Evolutionary conservation across 345 rosid genomes (phyloP).

Genomic region (Gossypium sturtianum): DNA sequence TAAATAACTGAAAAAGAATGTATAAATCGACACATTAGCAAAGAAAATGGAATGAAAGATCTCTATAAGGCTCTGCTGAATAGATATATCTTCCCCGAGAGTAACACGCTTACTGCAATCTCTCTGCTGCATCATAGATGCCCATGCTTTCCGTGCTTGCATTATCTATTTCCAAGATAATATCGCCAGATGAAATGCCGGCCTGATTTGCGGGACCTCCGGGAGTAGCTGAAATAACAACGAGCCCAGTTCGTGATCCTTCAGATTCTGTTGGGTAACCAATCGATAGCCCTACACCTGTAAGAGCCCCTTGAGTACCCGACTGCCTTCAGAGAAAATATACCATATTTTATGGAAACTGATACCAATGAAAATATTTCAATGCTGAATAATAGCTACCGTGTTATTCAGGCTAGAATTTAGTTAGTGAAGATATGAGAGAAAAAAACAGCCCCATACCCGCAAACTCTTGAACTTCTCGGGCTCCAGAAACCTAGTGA

Average conservation of each 20-base stretch:
- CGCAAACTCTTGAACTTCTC: conserved; percentile 84
- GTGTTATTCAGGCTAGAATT: conserved; percentile 7
- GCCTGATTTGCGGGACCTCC: conserved; percentile 92
- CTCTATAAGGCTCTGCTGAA: background rate
- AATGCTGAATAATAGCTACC: conserved; percentile 6
- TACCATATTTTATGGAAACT: conserved; percentile 21
- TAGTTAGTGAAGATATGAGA: conserved; percentile 7
- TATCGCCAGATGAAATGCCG: conserved; percentile 73
- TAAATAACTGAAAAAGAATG: conserved; percentile 1
- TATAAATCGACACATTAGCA: background rate
- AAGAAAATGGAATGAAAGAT: background rate
- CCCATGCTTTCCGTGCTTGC: conserved; percentile 60
- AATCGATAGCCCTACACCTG: conserved; percentile 91
- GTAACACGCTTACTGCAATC: conserved; percentile 63
- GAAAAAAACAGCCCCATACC: conserved; percentile 42
- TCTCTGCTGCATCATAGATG: conserved; percentile 89
- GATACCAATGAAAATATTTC: background rate
- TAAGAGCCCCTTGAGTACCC: conserved; percentile 90
- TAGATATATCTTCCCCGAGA: background rate
- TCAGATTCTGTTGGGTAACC: conserved; percentile 66
- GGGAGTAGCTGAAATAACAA: conserved; percentile 82
- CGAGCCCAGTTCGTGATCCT: conserved; percentile 56
- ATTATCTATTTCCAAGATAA: conserved; percentile 64
- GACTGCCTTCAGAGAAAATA: conserved; percentile 89
- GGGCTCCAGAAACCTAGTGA: conserved; percentile 90